Conservation (phyloP, 1,284 basidiomycete species). For the Wallemia ichthyophaga region DNA sequence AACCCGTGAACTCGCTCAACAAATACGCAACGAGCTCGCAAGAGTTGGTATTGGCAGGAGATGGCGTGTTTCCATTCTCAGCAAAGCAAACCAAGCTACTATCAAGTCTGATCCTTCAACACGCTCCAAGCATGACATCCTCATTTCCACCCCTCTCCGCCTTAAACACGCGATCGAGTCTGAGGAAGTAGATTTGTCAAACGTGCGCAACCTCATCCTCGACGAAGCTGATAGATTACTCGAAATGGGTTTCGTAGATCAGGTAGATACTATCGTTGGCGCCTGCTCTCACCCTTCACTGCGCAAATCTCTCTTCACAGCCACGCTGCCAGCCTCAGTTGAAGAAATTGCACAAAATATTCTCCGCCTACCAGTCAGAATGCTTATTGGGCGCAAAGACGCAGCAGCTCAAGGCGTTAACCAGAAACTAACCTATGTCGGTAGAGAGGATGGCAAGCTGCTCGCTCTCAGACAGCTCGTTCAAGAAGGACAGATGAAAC, state of each 20-base stretch:
- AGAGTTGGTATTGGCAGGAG: slow-evolving; percentile 52
- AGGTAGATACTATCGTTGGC: slow-evolving; percentile 61
- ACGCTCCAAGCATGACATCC: slow-evolving; percentile 13
- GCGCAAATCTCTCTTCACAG: slow-evolving; percentile 76
- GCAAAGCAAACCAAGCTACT: slow-evolving; percentile 49
- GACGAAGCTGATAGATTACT: slow-evolving; percentile 80
- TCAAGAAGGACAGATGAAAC: slow-evolving; percentile 44
- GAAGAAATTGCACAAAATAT: slow-evolving; percentile 66
- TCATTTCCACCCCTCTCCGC: slow-evolving; percentile 17
- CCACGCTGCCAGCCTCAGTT: slow-evolving; percentile 63
- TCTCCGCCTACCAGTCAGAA: slow-evolving; percentile 48
- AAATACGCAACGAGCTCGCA: slow-evolving; percentile 72
- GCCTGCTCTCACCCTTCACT: slow-evolving; percentile 41
- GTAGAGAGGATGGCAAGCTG: slow-evolving; percentile 72
- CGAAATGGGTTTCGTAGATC: slow-evolving; percentile 57
- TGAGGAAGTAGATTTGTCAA: slow-evolving; percentile 12
- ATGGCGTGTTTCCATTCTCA: slow-evolving; percentile 54
- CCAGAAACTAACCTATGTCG: slow-evolving; percentile 68
- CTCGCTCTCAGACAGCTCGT: slow-evolving; percentile 53
- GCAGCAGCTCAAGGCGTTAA: slow-evolving; percentile 40
- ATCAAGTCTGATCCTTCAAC: slow-evolving; percentile 28
- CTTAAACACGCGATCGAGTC: slow-evolving; percentile 11
- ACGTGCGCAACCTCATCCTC: slow-evolving; percentile 49
- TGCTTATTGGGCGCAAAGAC: slow-evolving; percentile 85
- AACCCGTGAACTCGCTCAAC: slow-evolving; percentile 82